Evolutionary conservation across 2,329 filamentous ascomycete species (phyloP).

Genomic region (Teratosphaeria nubilosa): DNA sequence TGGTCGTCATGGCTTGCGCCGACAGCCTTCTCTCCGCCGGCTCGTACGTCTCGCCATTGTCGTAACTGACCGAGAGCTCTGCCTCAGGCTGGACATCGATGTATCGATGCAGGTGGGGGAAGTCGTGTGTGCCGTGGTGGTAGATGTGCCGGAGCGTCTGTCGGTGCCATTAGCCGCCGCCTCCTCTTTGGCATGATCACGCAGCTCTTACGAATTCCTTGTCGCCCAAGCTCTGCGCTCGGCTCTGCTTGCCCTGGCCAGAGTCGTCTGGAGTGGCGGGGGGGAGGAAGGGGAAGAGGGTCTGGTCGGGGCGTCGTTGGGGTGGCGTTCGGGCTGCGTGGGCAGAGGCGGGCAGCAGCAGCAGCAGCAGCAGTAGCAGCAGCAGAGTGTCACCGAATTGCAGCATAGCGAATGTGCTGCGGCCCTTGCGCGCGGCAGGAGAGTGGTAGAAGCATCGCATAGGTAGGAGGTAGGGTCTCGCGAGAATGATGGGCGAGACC

Average conservation of each 20-base stretch:
- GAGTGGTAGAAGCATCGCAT: constrained; percentile 15
- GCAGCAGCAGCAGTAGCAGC: constrained; percentile 7
- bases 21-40: constrained; percentile 35
- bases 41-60: constrained; percentile 24
- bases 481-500: no score
- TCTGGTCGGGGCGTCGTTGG: constrained; percentile 4
- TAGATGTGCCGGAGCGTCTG: constrained; percentile 75
- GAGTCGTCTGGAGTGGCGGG: not conserved
- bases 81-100: constrained; percentile 59
- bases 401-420: constrained; percentile 4
- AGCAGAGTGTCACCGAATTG: constrained; percentile 14
- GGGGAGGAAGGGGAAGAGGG: not conserved
- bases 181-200: not conserved
- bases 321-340: constrained; percentile 12
- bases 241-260: not conserved
- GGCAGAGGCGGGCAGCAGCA: constrained; percentile 8
- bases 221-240: constrained; percentile 10
- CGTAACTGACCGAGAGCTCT: constrained; percentile 15
- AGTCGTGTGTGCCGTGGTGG: constrained; percentile 74
- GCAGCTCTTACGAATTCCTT: constrained; percentile 19
- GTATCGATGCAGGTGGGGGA: constrained; percentile 67
- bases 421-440: constrained; percentile 3
- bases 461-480: not conserved
- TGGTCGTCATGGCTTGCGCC: constrained; percentile 34
- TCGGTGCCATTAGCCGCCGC: not conserved